Evolutionary conservation across 2,329 filamentous ascomycete species (phyloP).

Genomic region (Penicillium sclerotigenum): DNA sequence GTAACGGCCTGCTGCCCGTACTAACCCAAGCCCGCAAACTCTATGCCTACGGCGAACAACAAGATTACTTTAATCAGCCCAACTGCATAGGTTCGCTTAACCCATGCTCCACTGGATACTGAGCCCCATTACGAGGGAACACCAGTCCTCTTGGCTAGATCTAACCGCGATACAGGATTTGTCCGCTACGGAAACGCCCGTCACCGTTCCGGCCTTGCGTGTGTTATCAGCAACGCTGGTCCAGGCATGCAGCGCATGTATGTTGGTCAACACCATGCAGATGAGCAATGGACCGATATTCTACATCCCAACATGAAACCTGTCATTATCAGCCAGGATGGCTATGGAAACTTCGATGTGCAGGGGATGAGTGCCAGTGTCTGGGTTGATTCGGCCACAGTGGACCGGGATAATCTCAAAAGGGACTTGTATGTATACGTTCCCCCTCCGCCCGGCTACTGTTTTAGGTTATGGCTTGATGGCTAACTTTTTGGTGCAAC

Average conservation of each 20-base stretch:
- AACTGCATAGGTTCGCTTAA: constrained; percentile 56
- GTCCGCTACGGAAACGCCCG: constrained; percentile 51
- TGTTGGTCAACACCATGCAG: constrained; percentile 56
- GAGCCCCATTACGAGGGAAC: background rate
- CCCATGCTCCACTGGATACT: background rate
- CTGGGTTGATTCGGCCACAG: constrained; percentile 57
- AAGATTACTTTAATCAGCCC: constrained; percentile 61
- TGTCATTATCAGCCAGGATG: constrained; percentile 57
- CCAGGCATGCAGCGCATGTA: constrained; percentile 56
- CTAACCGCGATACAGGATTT: constrained; percentile 40
- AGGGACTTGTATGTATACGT: constrained; percentile 13
- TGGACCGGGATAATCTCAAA: constrained; percentile 1
- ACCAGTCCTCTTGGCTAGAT: background rate
- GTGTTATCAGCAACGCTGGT: constrained; percentile 55
- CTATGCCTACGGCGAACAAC: constrained; percentile 64
- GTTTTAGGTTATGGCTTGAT: background rate
- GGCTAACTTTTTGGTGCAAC: background rate
- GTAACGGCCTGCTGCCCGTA: constrained; percentile 54
- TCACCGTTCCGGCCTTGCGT: constrained; percentile 52
- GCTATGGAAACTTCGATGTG: constrained; percentile 58
- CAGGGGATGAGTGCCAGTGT: constrained; percentile 55
- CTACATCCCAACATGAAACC: constrained; percentile 52
- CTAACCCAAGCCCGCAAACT: constrained; percentile 62
- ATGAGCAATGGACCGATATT: constrained; percentile 63
- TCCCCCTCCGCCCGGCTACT: background rate